Evolutionary conservation across 2,329 filamentous ascomycete species (phyloP).

Genomic region (Hypoxylon rubiginosum): DNA sequence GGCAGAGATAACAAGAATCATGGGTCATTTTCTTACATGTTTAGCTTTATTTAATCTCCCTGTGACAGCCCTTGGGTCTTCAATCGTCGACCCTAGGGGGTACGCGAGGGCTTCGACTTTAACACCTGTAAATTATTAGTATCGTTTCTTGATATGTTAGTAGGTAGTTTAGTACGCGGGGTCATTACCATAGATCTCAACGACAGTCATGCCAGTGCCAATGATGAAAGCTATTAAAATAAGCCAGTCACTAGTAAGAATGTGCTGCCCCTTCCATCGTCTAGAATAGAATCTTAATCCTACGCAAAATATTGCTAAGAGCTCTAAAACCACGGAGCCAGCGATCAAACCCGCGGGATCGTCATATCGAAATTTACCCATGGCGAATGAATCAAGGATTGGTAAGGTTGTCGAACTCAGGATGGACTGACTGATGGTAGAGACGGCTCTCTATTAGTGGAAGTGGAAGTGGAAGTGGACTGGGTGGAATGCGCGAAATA

Average conservation of each 20-base stretch:
- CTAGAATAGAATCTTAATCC: background rate
- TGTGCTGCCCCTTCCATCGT: background rate
- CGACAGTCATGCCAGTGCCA: background rate
- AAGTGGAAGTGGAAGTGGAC: too few relatives aligned
- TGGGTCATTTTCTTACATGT: background rate
- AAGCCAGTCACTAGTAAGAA: background rate
- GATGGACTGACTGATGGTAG: background rate
- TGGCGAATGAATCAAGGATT: background rate
- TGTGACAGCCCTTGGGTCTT: background rate
- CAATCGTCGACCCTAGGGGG: background rate
- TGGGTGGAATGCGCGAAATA: background rate
- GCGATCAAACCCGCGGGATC: background rate
- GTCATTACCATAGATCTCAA: slow-evolving; percentile 6
- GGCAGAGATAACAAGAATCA: too few relatives aligned
- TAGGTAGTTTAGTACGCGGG: too few relatives aligned
- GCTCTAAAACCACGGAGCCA: background rate
- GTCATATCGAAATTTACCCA: background rate
- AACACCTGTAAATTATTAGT: background rate
- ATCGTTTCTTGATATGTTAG: background rate
- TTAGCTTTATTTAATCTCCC: background rate
- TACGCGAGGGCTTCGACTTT: background rate
- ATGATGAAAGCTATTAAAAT: background rate
- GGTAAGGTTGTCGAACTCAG: background rate
- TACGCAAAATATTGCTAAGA: background rate
- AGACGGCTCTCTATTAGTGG: background rate